Base-by-base conservation (phyloP, 2,329 filamentous ascomycete species). In the Talaromyces sp. region DNA sequence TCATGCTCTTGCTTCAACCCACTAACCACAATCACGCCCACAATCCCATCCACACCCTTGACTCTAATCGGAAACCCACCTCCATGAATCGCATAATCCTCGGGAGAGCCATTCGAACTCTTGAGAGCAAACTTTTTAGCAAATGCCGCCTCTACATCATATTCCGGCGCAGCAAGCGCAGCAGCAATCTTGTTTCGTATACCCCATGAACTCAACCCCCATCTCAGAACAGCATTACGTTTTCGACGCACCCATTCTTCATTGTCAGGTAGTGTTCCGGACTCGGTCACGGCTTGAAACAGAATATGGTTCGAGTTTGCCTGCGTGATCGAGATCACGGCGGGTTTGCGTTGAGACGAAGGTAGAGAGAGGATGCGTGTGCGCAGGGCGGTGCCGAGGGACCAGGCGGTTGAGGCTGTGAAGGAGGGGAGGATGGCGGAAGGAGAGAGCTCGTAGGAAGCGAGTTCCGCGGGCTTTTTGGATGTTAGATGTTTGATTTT, bases 1-100 rank as follows among this genome's bases (percentile, higher is more conserved):
- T 93, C 90, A 77, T 92, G 84, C 68, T 90, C 82, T 75, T 92
- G 88, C 78, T 87, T 89, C 73, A 94, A 73, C 4, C 90, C 91
- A 69, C 87, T 89, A 1, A 94, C 88, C 18, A 92, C 86, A 28
- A 92, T 86, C 0, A 91, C 87, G 0, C 85, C 90, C 8, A 92
- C 87, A 3, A 92, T 77, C 0, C 90, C 90, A 76, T 93, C 90
- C 1, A 93, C 89, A 0, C 89, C 89, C 59, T 78, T 78, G 6
- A 94, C 90, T 7, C 86, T 81, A 34, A 94, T 83, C 0, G 91
- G 91, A 65, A 91, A 86, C 0, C 82, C 91, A 27, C 91, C 91
- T 0, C 91, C 91, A 73, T 93, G 89, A 64, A 92, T 89, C 0
- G 90, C 90, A 78, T 90, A 94, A 34, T 84, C 79, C 59, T 82